A percentile compares a stretch with the other conserved stretches of the same genome.
Conservation (phyloP, 805 yeast genomes). For the Geotrichum ghanense region DNA sequence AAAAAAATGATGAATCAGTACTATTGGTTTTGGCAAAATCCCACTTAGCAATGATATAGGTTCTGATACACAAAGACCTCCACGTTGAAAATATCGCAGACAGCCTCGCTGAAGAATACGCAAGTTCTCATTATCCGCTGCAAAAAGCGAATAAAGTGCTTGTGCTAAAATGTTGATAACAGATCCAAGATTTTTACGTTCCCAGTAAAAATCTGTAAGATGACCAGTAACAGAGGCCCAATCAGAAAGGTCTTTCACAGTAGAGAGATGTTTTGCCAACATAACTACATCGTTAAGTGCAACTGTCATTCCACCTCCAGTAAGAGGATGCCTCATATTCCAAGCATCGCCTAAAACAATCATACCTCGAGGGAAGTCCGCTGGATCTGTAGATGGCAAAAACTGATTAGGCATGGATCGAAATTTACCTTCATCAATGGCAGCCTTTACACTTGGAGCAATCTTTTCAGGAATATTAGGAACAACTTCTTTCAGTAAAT, state of each 20-base stretch:
- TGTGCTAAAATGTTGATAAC: slow-evolving; percentile 85
- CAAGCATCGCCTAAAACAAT: slow-evolving; percentile 85
- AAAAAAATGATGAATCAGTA: slow-evolving; percentile 76
- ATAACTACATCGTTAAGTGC: slow-evolving; percentile 78
- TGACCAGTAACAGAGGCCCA: slow-evolving; percentile 44
- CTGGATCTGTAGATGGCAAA: slow-evolving; percentile 58
- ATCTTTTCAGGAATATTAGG: slow-evolving; percentile 56
- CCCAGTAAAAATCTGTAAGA: slow-evolving; percentile 57
- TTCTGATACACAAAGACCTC: slow-evolving; percentile 66
- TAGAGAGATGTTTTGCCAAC: slow-evolving; percentile 46
- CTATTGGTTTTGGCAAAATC: slow-evolving; percentile 59
- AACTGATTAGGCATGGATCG: slow-evolving; percentile 92
- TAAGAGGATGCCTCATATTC: slow-evolving; percentile 95
- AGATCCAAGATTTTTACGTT: slow-evolving; percentile 67
- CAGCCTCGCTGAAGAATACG: slow-evolving; percentile 76
- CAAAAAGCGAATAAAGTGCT: slow-evolving; percentile 81
- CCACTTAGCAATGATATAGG: slow-evolving; percentile 85
- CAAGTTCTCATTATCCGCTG: slow-evolving; percentile 65
- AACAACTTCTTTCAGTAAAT: slow-evolving; percentile 48
- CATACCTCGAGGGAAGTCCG: slow-evolving; percentile 54
- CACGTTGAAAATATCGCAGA: slow-evolving; percentile 70
- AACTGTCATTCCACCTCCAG: slow-evolving; percentile 99
- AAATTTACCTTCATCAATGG: slow-evolving; percentile 47
- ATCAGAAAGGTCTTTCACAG: slow-evolving; percentile 46
- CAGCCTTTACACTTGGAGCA: slow-evolving; percentile 56